Evolutionary conservation across 208 protist species (phyloP), one percentile per base, ranked within the genome.

Genomic region (Herpetomonas tarakana): DNA sequence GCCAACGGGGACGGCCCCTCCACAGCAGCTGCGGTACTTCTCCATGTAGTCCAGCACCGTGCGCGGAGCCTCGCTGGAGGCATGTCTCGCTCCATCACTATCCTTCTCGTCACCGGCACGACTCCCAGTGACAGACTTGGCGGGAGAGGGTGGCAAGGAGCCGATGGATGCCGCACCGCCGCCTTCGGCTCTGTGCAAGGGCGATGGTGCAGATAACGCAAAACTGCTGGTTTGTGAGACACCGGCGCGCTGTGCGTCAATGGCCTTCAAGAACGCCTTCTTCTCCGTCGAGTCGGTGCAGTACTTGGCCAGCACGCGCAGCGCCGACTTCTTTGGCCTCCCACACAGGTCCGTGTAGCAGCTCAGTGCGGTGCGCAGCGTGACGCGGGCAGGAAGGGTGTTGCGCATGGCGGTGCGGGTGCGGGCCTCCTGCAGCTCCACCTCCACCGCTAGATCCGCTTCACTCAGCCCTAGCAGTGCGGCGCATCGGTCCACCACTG

Each of bases 271-370:
- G n/a, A 97, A 86, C 1, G 45, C 46, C 12, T 69, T 54, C n/a
- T 79, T 67, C 65, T 96, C 82, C 1, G 27, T 27, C 11, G 56
- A 56, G 65, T 87, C 64, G 3, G 62, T 68, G 52, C 86, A 91
- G 74, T 84, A 91, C 57, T 82, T 74, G 6, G 86, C 74, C 1
- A 94, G 65, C 0, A 83, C 35, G 18, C 81, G 81, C 60, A 96
- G 69, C 28, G 74, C 57, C 11, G 76, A 80, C 57, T 86, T 88
- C 45, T 78, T 81, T 0, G 88, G 82, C 27, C 72, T 69, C 2
- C 81, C 78, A 58, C 68, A 80, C n/a, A 96, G 62, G 38, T 94
- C 84, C 3, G 93, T 58, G 62, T 93, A 97, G 26, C 76, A 70
- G 50, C 85, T 67, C 59, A 97, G 77, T 39, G 81, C 88, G 1